These are phyloP conservation scores for Talaromyces thailandensis DNA, from an alignment of 495 filamentous ascomycete species.

Conservation along the genomic window DNA sequence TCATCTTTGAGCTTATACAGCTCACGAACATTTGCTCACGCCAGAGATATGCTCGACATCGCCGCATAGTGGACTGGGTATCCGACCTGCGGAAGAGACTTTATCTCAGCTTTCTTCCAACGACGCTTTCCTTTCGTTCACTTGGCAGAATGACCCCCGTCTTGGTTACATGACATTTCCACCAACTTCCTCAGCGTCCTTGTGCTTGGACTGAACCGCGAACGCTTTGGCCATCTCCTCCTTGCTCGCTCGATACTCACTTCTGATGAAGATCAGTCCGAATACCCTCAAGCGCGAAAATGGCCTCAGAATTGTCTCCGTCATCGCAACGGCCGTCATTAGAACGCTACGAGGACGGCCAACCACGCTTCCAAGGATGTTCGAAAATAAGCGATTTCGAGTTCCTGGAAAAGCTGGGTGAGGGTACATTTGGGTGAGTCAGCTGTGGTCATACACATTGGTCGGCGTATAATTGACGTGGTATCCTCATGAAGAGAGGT, in stretches of 20 bases:
- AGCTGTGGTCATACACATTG: constrained; percentile 1
- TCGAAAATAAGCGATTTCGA: constrained; percentile 85
- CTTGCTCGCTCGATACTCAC: background rate
- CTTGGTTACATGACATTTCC: constrained; percentile 1
- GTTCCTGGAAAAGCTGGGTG: constrained; percentile 82
- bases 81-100: background rate
- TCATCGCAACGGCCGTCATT: constrained; percentile 16
- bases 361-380: constrained; percentile 63
- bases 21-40: background rate
- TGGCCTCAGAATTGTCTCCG: constrained; percentile 17
- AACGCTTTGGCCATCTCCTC: background rate
- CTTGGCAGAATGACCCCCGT: background rate
- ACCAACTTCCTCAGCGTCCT: background rate
- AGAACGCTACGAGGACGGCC: constrained; percentile 27
- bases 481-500: constrained; percentile 55
- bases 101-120: background rate
- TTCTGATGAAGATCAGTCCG: background rate
- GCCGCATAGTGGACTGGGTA: background rate
- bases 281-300: constrained; percentile 10
- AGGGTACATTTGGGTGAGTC: constrained; percentile 89
- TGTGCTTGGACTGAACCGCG: background rate
- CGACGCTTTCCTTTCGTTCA: background rate
- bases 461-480: background rate
- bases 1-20: background rate
- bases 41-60: background rate